phyloP scores from a whole-genome alignment of 805 yeast genomes.

The Zygotorulaspora chibaensis region DNA sequence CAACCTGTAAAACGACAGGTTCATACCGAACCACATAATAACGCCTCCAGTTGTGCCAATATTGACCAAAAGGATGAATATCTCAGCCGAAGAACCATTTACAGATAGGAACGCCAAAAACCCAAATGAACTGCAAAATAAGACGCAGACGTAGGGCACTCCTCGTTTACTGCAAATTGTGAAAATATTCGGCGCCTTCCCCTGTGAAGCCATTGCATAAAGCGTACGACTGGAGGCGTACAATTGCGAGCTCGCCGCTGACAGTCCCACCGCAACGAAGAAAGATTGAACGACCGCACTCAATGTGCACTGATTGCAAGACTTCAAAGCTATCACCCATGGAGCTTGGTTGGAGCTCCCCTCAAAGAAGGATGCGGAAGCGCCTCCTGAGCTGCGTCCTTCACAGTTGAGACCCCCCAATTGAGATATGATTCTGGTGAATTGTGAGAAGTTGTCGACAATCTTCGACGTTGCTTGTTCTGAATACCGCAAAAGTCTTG shows the following conservation, averaged over 20 bases:
- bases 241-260: slow-evolving; percentile 51
- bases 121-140: slow-evolving; percentile 58
- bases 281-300: slow-evolving; percentile 47
- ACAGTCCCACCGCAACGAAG: slow-evolving; percentile 50
- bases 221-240: slow-evolving; percentile 55
- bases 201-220: slow-evolving; percentile 50
- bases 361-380: background rate
- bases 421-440: slow-evolving; percentile 3
- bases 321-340: slow-evolving; percentile 54
- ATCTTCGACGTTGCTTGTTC: slow-evolving; percentile 11
- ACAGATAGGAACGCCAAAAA: slow-evolving; percentile 56
- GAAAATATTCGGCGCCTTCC: slow-evolving; percentile 57
- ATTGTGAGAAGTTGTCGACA: slow-evolving; percentile 2
- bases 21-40: slow-evolving; percentile 71
- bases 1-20: slow-evolving; percentile 56
- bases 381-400: background rate
- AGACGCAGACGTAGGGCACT: slow-evolving; percentile 65
- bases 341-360: slow-evolving; percentile 51
- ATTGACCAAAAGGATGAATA: slow-evolving; percentile 59
- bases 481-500: slow-evolving; percentile 53
- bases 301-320: slow-evolving; percentile 47
- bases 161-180: slow-evolving; percentile 58
- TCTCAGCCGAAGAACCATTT: slow-evolving; percentile 50
- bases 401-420: slow-evolving; percentile 14
- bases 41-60: slow-evolving; percentile 69